Evolutionary conservation across 2,329 filamentous ascomycete species (phyloP).

Genomic region (Aspergillus ibericus): DNA sequence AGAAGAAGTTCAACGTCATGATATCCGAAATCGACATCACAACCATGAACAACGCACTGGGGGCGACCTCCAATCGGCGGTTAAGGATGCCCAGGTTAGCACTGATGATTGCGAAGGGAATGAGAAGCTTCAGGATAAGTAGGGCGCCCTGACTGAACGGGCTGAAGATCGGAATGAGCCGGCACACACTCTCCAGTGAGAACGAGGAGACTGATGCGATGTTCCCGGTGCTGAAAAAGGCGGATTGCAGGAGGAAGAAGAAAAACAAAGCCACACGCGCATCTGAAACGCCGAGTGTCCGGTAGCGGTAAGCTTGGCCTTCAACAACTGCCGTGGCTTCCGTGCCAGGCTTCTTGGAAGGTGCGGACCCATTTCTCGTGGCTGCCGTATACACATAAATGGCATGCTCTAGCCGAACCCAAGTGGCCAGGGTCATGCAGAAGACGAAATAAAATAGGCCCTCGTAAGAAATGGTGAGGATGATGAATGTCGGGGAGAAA

Average conservation of each 20-base stretch:
- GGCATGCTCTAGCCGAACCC: conserved; percentile 88
- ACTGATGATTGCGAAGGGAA: conserved; percentile 89
- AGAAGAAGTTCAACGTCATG: conserved; percentile 94
- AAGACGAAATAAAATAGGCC: conserved; percentile 94
- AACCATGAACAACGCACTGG: conserved; percentile 87
- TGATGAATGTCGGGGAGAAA: conserved; percentile 90
- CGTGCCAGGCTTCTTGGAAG: conserved; percentile 20
- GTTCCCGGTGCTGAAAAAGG: conserved; percentile 96
- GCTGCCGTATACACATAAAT: conserved; percentile 54
- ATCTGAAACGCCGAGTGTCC: conserved; percentile 77
- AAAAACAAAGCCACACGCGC: conserved; percentile 90
- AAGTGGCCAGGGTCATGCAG: conserved; percentile 75
- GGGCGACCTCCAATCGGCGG: conserved; percentile 76
- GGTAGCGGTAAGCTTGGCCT: conserved; percentile 47
- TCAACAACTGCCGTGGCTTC: conserved; percentile 38
- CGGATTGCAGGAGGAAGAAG: conserved; percentile 89
- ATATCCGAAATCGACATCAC: conserved; percentile 91
- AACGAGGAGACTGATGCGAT: conserved; percentile 92
- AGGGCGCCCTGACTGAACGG: conserved; percentile 89
- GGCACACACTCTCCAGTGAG: conserved; percentile 83
- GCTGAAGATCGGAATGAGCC: conserved; percentile 87
- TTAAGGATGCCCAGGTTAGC: conserved; percentile 95
- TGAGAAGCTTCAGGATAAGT: conserved; percentile 83
- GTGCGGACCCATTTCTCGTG: conserved; percentile 22
- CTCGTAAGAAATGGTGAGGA: conserved; percentile 96